Base-by-base conservation (phyloP, 2,329 filamentous ascomycete species). In the Diaporthe humulicola region DNA sequence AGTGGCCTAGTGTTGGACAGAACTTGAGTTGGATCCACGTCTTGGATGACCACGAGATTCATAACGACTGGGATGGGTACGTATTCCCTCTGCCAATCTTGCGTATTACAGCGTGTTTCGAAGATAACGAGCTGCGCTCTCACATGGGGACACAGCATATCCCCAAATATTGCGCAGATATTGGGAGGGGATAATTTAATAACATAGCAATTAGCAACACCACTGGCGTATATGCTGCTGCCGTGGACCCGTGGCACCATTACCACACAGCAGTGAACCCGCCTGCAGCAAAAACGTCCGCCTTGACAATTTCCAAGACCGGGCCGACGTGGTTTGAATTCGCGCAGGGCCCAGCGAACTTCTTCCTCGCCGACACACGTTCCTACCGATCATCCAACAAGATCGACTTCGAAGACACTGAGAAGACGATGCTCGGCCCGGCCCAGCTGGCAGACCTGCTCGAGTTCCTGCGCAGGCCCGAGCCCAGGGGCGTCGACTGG, bases 21-120 rank as follows among this genome's bases (percentile, higher is more conserved):
- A 92, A 95, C 73, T 87, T 98, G n/a, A 97, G 96, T 79, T 99
- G 97, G 97, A 95, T 98, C 58, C 97, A 99, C 81, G 96, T 98
- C 2, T 90, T 98, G 9, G 97, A 99, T 81, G 97, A 99, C 82
- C 97, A 99, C 80, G 97, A 99, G 82, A 98, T 99, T 76, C 90
- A 90, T 7, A 98, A 99, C 79, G 97, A 98, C 84, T 98, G 96
- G 95, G 92, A 93, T 28, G 57, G 52, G 69, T 64, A 30, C 25
- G 58, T 64, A 12, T 30, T 22, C 12, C 5, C 38, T 17, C 3
- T 28, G 2, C 17, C 2, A 7, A 30, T 7, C 38, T 7, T 19
- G n/a, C 38, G 6, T 25, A 15, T 12, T 19, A 10, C 17, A 17
- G 33, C 4, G 1, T 42, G n/a, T n/a, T 42, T 12, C 15, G 17